phyloP scores from a whole-genome alignment of 768 basidiomycete genomes.

The Rhodotorula sphaerocarpa region DNA sequence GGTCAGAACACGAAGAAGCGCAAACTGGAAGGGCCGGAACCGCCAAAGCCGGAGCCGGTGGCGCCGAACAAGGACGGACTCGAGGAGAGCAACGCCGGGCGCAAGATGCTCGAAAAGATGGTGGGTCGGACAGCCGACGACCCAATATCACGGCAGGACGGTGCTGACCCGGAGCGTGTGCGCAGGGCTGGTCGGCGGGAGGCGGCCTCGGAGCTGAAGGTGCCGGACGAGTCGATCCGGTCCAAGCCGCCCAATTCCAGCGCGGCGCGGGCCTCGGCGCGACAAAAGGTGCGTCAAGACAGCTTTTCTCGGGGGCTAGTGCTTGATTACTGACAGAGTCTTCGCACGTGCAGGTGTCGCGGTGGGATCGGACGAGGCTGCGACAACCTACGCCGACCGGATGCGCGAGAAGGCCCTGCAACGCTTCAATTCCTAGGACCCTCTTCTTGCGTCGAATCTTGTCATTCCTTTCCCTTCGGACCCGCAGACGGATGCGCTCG shows the following conservation, averaged over 20 bases:
- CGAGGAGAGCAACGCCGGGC: conserved; percentile 80
- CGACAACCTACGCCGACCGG: conserved; percentile 9
- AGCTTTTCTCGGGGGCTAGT: neutral
- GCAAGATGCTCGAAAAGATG: conserved; percentile 93
- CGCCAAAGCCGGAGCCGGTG: conserved; percentile 54
- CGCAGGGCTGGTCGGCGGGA: conserved; percentile 81
- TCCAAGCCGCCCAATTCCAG: conserved; percentile 68
- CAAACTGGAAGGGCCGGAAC: conserved; percentile 54
- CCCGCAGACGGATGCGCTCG: no score
- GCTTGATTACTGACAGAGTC: no score
- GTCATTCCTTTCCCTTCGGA: no score
- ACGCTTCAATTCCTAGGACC: conserved; percentile 3
- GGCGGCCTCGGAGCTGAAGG: conserved; percentile 73
- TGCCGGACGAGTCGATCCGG: conserved; percentile 78
- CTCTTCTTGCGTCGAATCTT: neutral
- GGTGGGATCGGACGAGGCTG: conserved; percentile 16
- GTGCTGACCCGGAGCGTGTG: no score
- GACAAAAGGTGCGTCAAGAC: conserved; percentile 20
- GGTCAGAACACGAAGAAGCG: conserved; percentile 47
- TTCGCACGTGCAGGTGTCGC: conserved; percentile 2
- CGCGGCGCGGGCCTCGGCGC: conserved; percentile 77
- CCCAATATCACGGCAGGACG: neutral
- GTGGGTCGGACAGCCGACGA: conserved; percentile 40
- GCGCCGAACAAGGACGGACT: conserved; percentile 61
- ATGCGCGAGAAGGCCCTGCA: neutral